Base-by-base conservation (phyloP, 78 protist genomes). In the Ministeria vibrans region DNA sequence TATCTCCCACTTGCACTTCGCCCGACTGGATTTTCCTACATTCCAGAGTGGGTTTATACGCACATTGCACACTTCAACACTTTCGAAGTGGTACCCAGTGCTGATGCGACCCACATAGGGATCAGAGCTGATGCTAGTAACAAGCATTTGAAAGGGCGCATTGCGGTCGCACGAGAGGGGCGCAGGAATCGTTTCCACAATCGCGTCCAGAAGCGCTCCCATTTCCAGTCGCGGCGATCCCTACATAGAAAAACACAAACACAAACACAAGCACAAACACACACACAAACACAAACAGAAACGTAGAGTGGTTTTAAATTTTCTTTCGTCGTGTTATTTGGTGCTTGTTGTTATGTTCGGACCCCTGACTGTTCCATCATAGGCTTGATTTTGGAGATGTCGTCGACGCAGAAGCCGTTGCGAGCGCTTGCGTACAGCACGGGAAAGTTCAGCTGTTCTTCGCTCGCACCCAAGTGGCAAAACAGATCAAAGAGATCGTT, bases 391-490 rank as follows among this genome's bases (percentile, higher is more conserved):
- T 87, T 88, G 28, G 18, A 72, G 27, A 82, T 20, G 39, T 51
- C 25, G 34, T 43, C 46, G 23, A 79, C 82, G 5, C 87, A 71
- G 90, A 87, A 85, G 34, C 97, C 93, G n/a, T 78, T 70, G n/a
- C 90, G 55, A 27, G 86, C 93, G 20, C 90, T 82, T 9, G 95
- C 95, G 71, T 94, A 94, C 34, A 94, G 83, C 18, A 89, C 70
- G 64, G 95, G 94, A 68, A 78, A 92, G 44, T 81, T 86, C 18
- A 94, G 74, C 85, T 94, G 97, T 9, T 82, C 91, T 75, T 94
- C 95, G 61, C 28, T 82, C 42, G 94, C 94, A 68, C 81, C 93
- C 72, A 92, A 59, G 7, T 77, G 64, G 55, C 80, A 51, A 73
- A 94, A 94, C 11, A 94, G 81, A 36, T 92, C 95, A 36, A 92